A percentile compares a stretch with the other conserved stretches of the same genome.
Evolutionary conservation across 495 filamentous ascomycete genomes (phyloP).

Genomic region (Aspergillus avenaceus): DNA sequence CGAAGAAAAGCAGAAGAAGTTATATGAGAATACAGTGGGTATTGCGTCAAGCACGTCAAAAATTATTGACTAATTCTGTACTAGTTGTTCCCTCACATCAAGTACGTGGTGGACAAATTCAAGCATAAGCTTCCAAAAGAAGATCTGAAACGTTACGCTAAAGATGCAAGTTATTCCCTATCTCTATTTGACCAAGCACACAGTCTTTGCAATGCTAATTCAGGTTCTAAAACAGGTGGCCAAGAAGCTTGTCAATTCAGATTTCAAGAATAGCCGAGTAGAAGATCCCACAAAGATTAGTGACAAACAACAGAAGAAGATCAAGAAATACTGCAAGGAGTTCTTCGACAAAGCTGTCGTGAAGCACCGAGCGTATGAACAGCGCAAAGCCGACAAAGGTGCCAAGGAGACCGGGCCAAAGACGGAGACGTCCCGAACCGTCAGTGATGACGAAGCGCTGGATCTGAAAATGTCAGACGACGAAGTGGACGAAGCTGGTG

Average conservation of each 20-base stretch:
- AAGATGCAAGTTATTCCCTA: slow-evolving; percentile 57
- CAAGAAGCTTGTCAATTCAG: slow-evolving; percentile 82
- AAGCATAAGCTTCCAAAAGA: slow-evolving; percentile 79
- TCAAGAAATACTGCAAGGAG: slow-evolving; percentile 75
- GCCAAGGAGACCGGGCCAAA: slow-evolving; percentile 21
- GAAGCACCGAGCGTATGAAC: slow-evolving; percentile 68
- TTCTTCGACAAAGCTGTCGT: slow-evolving; percentile 81
- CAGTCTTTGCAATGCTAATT: slow-evolving; percentile 1
- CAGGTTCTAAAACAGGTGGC: slow-evolving; percentile 43
- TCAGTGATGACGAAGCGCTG: slow-evolving; percentile 32
- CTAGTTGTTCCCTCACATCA: slow-evolving; percentile 78
- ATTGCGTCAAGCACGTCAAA: too few species aligned
- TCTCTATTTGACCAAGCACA: not conserved
- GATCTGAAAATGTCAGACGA: slow-evolving; percentile 54
- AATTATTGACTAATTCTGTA: slow-evolving; percentile 6
- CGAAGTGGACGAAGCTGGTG: slow-evolving; percentile 34
- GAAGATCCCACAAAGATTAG: slow-evolving; percentile 75
- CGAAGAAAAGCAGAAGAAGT: slow-evolving; percentile 84
- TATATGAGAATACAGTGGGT: slow-evolving; percentile 87
- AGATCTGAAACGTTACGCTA: slow-evolving; percentile 80
- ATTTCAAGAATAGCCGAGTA: slow-evolving; percentile 83
- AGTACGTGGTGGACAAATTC: slow-evolving; percentile 81
- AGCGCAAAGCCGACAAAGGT: slow-evolving; percentile 54
- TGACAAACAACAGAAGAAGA: slow-evolving; percentile 73
- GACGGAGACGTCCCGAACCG: slow-evolving; percentile 19